Base-by-base conservation (phyloP, 257 asterid genomes). In the Solanum pimpinellifolium region DNA sequence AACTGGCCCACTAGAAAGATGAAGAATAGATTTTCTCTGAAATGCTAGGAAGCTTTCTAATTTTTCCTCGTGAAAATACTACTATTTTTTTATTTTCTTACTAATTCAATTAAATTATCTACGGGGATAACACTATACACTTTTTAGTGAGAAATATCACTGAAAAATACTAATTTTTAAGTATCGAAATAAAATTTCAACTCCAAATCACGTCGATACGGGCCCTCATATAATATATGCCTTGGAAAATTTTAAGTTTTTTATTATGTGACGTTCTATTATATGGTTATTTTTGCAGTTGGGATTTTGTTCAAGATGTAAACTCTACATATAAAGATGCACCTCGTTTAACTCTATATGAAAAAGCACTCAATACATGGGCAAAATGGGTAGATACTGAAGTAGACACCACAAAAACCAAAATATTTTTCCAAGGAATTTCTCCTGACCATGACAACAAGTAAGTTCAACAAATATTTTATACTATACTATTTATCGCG, bases 361-460 rank as follows among this genome's bases (percentile, higher is more conserved):
- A 89, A 74, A 91, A 84, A 69, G 96, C 96, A 23, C 70, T 93
- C 27, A 86, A 76, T 56, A 93, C 95, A 12, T 90, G 95, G 95
- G 93, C 94, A 1, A 87, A 85, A 25, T 93, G 97, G 95, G 88
- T 93, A 2, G 96, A 94, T 52, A 33, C 90, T 2, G 86, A 90
- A 77, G 89, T 91, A 1, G 86, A 91, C 83, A 60, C 93, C 3
- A 74, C 85, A 15, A 91, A 90, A 77, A 89, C 90, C 27, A 90
- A 86, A 87, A 86, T 94, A 14, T 91, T 94, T 74, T 94, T 94
- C 42, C 95, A 93, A 33, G 96, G 95, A 6, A 88, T 94, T 86
- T 93, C 97, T 66, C 96, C 97, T 5, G 93, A 92, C 86, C 97
- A 94, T 76, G 89, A 91, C 91, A 85, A 91, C 91, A 85, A 87